Conservation (phyloP, 2,329 filamentous ascomycete genomes). For the Rhinocladiella mackenziei region DNA sequence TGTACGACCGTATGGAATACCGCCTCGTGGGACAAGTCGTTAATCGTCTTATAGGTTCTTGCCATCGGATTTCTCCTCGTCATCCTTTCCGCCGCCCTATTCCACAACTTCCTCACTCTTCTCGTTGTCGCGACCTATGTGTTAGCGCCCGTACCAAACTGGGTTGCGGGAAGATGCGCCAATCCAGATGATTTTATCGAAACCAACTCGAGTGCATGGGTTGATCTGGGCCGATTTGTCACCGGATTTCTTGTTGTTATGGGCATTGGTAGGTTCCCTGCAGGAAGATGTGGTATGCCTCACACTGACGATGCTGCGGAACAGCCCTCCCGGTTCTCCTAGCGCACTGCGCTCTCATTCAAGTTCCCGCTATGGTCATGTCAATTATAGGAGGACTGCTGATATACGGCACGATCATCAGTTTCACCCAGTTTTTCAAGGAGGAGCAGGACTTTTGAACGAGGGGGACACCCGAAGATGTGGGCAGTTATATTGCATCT, state of each 20-base stretch:
- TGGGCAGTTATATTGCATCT: constrained; percentile 12
- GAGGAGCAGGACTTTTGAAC: constrained; percentile 90
- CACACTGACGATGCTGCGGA: constrained; percentile 9
- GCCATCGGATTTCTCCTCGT: constrained; percentile 98
- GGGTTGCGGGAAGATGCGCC: constrained; percentile 82
- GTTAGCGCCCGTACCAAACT: constrained; percentile 90
- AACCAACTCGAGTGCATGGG: constrained; percentile 71
- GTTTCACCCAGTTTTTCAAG: constrained; percentile 96
- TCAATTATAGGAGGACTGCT: constrained; percentile 85
- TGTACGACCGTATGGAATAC: constrained; percentile 50
- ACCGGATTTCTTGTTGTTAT: constrained; percentile 96
- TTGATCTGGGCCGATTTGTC: constrained; percentile 89
- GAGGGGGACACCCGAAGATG: neutral
- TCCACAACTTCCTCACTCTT: constrained; percentile 89
- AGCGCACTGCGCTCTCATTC: constrained; percentile 80
- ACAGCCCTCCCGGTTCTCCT: constrained; percentile 82
- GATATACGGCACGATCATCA: constrained; percentile 98
- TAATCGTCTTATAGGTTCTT: constrained; percentile 59
- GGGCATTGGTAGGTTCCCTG: constrained; percentile 74
- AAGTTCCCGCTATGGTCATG: constrained; percentile 86
- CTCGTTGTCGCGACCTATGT: constrained; percentile 95
- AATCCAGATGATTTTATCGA: constrained; percentile 97
- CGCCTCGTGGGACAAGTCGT: neutral
- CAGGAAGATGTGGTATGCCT: constrained; percentile 1
- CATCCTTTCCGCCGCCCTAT: constrained; percentile 94